Percentiles rank a stretch among this genome's conserved stretches.
phyloP scores from a whole-genome alignment of 1,284 basidiomycete species.

The Cutaneotrichosporon cyanovorans region DNA sequence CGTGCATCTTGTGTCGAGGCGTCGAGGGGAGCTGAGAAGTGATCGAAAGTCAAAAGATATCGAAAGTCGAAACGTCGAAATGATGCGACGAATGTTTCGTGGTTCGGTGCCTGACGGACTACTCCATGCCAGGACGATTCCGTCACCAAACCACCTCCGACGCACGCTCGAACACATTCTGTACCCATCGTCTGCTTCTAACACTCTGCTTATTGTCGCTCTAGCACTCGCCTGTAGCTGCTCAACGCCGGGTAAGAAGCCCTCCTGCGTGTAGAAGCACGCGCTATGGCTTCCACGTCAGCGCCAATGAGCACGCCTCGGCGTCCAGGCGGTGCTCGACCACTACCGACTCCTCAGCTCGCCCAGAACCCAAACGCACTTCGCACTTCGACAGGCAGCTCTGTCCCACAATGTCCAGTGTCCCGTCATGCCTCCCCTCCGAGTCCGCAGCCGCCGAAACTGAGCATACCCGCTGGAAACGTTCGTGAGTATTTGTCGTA shows the following conservation, averaged over 20 bases:
- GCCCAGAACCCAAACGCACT: slow-evolving; percentile 4
- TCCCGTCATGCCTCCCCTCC: slow-evolving; percentile 1
- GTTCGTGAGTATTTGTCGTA: slow-evolving; percentile 41
- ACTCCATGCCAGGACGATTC: no score
- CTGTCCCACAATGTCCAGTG: not conserved
- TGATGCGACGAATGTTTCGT: no score
- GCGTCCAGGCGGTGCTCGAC: slow-evolving; percentile 16
- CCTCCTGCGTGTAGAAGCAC: not conserved
- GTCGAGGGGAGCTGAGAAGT: no score
- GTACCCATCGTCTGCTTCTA: not conserved
- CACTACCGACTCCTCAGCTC: not conserved
- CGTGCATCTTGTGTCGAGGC: no score
- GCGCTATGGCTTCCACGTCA: slow-evolving; percentile 1
- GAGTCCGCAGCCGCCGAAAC: slow-evolving; percentile 19
- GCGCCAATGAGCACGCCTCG: slow-evolving; percentile 8
- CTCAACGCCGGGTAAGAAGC: no score
- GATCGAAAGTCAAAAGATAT: no score
- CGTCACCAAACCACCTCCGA: not conserved
- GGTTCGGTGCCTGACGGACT: no score
- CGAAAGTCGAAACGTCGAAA: no score
- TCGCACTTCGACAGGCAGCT: not conserved
- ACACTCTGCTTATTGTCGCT: no score
- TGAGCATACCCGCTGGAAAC: slow-evolving; percentile 41
- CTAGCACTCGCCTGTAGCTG: no score
- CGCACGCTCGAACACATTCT: not conserved